A percentile compares a stretch with the other conserved stretches of the same genome.
These are phyloP conservation scores for Ambrosia trifida DNA, from an alignment of 129 eudicot species.

Conservation along the genomic window DNA sequence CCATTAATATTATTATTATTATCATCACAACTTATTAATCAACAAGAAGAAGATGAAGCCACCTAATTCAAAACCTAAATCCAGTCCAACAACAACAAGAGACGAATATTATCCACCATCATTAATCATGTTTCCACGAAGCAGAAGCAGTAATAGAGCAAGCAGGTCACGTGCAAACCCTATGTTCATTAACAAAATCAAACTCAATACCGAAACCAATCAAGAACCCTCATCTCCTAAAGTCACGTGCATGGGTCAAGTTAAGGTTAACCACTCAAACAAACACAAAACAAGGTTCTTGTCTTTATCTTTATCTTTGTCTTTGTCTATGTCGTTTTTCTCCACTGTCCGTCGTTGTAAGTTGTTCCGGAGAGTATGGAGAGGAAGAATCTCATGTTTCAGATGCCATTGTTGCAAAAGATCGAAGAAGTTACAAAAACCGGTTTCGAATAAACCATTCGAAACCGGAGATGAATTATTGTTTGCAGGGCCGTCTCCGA, in stretches of 20 bases:
- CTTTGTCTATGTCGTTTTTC: too few species aligned
- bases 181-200: conserved; percentile 38
- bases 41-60: conserved; percentile 32
- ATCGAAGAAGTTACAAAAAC: conserved; percentile 21
- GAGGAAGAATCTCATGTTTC: conserved; percentile 34
- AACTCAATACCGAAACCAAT: conserved; percentile 13
- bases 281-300: conserved; percentile 10
- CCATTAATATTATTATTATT: too few species aligned
- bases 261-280: conserved; percentile 52
- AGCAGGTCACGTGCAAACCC: conserved; percentile 57
- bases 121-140: conserved; percentile 58
- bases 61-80: conserved; percentile 45
- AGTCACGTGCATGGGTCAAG: conserved; percentile 96
- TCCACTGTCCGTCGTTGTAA: conserved; percentile 22
- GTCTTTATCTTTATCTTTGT: too few species aligned
- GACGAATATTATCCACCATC: conserved; percentile 72
- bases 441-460: conserved; percentile 14
- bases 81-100: conserved; percentile 48
- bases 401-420: conserved; percentile 43
- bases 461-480: conserved; percentile 19
- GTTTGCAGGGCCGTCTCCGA: conserved; percentile 40
- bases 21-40: too few species aligned
- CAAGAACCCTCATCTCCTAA: conserved; percentile 87
- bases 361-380: conserved; percentile 27
- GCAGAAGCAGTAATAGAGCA: conserved; percentile 56